Evolutionary conservation across 768 basidiomycete species (phyloP), one percentile per base, ranked within the genome.

Genomic region (Cystoderma amianthinum): DNA sequence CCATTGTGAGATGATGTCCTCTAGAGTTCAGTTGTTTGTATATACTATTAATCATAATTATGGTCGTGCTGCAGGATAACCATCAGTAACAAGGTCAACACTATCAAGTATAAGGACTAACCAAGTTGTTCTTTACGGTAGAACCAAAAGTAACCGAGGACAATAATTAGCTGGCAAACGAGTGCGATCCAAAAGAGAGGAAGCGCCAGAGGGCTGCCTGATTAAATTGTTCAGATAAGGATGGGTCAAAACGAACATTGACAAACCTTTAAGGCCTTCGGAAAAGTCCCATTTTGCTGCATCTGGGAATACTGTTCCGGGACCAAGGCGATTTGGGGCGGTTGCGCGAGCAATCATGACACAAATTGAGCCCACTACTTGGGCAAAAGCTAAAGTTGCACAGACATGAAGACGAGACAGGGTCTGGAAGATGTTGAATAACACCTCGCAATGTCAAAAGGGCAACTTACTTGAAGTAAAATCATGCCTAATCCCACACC

Each of bases 401-500:
- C 92, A 94, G 20, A 96, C 93, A 52, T 96, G 93, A 13, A 96
- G 72, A 44, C 93, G 84, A 10, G 93, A 96, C 17, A 96, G 64
- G 6, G 93, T 96, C 79, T 75, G 39, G 24, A 42, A 28, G 38
- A 18, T n/a, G n/a, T 12, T 28, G 22, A 13, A 18, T 25, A 25
- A 21, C 3, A 19, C 21, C 17, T 12, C 17, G n/a, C 23, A 7
- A 12, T 41, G 25, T 37, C 44, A 45, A 62, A 60, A 32, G 56
- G 16, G 49, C 61, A 59, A 51, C 48, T 17, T 51, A 70, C 72
- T 71, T 89, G 85, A 17, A 91, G 77, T 16, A 91, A 68, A 52
- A 92, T 93, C 83, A 93, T 84, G 43, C 90, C 91, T 36, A 96
- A 69, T 20, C 93, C 93, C 32, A 95, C 93, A 61, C 93, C 93